phyloP scores from a whole-genome alignment of 78 protist species.

The Anaeramoeba flamelloides region DNA sequence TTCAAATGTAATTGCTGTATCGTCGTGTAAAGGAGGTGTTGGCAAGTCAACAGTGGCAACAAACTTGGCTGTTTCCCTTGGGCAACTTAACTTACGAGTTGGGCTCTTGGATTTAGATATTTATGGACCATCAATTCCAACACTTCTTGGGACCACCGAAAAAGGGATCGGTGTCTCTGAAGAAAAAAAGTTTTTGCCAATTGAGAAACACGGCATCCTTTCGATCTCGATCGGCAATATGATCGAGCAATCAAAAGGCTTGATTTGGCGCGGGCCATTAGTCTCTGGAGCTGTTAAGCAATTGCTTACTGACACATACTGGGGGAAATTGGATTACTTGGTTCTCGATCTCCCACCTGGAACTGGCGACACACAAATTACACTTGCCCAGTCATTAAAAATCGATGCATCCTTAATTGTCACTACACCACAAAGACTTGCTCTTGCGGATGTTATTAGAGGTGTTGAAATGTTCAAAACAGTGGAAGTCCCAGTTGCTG shows the following conservation, averaged over 20 bases:
- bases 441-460: conserved; percentile 30
- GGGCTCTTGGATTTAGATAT: conserved; percentile 78
- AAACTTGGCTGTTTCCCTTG: too few species aligned
- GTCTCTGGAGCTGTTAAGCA: background rate
- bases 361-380: conserved; percentile 83
- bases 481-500: conserved; percentile 14
- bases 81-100: too few species aligned
- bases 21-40: too few species aligned
- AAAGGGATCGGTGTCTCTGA: background rate
- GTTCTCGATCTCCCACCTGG: conserved; percentile 95
- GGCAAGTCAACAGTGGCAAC: too few species aligned
- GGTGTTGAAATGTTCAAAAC: conserved; percentile 35
- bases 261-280: conserved; percentile 37
- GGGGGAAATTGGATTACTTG: conserved; percentile 74
- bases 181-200: conserved; percentile 29
- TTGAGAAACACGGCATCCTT: conserved; percentile 48
- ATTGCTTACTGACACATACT: conserved; percentile 9
- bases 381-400: conserved; percentile 50
- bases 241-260: conserved; percentile 34
- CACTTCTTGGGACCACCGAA: conserved; percentile 34
- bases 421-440: conserved; percentile 41
- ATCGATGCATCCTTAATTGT: conserved; percentile 27
- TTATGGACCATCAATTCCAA: conserved; percentile 70
- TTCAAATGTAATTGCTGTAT: too few species aligned
- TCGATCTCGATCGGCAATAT: conserved; percentile 69